A percentile compares a stretch with the other conserved stretches of the same genome.
Conservation (phyloP, 2,329 filamentous ascomycete species). For the Sporothrix schenckii region DNA sequence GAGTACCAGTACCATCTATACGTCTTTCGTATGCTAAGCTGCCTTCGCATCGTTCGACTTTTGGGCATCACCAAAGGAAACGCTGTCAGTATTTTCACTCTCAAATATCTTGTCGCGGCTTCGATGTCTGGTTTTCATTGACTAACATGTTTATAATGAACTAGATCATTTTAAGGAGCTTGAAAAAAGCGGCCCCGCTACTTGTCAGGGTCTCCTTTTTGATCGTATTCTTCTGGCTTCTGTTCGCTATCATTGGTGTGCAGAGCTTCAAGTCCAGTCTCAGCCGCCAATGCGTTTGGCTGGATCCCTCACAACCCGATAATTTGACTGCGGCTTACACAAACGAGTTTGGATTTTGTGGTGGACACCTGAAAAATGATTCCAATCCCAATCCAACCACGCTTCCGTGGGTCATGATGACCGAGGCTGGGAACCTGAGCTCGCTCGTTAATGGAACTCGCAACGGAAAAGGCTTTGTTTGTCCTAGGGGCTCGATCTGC, state of each 20-base stretch:
- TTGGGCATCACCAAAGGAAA: slow-evolving; percentile 91
- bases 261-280: slow-evolving; percentile 92
- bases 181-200: slow-evolving; percentile 92
- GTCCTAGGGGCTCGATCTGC: slow-evolving; percentile 80
- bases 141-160: background rate
- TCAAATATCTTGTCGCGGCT: too few relatives aligned
- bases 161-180: slow-evolving; percentile 82
- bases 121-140: too few relatives aligned
- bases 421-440: slow-evolving; percentile 44
- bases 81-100: slow-evolving; percentile 63
- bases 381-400: slow-evolving; percentile 52
- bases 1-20: slow-evolving; percentile 75
- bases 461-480: slow-evolving; percentile 80
- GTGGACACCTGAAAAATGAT: slow-evolving; percentile 70
- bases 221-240: slow-evolving; percentile 94
- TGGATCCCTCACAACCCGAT: slow-evolving; percentile 63
- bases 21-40: slow-evolving; percentile 95
- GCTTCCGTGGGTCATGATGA: slow-evolving; percentile 66
- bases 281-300: slow-evolving; percentile 76
- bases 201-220: slow-evolving; percentile 92
- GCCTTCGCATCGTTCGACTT: slow-evolving; percentile 87
- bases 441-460: slow-evolving; percentile 56
- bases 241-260: slow-evolving; percentile 95
- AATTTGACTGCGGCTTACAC: slow-evolving; percentile 61
- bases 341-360: slow-evolving; percentile 76